These are phyloP conservation scores for Cornus controversa DNA, from an alignment of 148 eudicot species.

Conservation along the genomic window DNA sequence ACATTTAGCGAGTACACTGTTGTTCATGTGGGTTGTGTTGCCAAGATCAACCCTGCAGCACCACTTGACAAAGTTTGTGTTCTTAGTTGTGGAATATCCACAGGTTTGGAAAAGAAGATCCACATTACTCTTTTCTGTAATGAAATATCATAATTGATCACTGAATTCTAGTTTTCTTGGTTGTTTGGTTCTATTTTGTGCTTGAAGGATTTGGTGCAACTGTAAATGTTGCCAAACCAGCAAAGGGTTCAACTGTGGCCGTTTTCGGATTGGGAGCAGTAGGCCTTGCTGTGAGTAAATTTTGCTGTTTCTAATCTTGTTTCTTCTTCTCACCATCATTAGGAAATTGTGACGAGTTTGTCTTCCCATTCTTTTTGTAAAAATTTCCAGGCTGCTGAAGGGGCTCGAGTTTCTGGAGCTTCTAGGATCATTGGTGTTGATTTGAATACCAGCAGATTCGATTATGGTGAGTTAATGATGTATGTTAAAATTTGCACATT, in stretches of 20 bases:
- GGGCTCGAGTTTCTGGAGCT: slow-evolving; percentile 40
- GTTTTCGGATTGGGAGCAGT: slow-evolving; percentile 24
- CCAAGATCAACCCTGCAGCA: too few relatives aligned
- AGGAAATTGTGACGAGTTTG: background rate
- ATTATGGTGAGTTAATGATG: slow-evolving; percentile 22
- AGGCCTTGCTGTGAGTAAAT: slow-evolving; percentile 62
- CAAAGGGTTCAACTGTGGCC: slow-evolving; percentile 68
- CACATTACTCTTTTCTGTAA: too few relatives aligned
- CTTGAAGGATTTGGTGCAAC: slow-evolving; percentile 14
- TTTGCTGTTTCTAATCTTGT: too few relatives aligned
- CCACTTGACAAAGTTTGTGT: too few relatives aligned
- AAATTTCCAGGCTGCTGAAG: slow-evolving; percentile 38
- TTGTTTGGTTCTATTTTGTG: background rate
- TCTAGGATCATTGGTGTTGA: slow-evolving; percentile 43
- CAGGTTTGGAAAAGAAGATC: slow-evolving; percentile 20
- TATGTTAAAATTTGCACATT: too few relatives aligned
- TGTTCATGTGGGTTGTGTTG: too few relatives aligned
- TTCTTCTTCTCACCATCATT: background rate
- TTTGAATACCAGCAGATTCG: slow-evolving; percentile 30
- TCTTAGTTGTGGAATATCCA: slow-evolving; percentile 35
- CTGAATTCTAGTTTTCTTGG: background rate
- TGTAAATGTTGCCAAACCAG: slow-evolving; percentile 78
- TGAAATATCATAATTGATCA: too few relatives aligned
- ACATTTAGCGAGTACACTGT: too few relatives aligned
- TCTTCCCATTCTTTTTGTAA: background rate